Percentiles rank a stretch among this genome's conserved stretches.
These are phyloP conservation scores for Boechera stricta DNA, from an alignment of 345 rosid species.

Conservation along the genomic window DNA sequence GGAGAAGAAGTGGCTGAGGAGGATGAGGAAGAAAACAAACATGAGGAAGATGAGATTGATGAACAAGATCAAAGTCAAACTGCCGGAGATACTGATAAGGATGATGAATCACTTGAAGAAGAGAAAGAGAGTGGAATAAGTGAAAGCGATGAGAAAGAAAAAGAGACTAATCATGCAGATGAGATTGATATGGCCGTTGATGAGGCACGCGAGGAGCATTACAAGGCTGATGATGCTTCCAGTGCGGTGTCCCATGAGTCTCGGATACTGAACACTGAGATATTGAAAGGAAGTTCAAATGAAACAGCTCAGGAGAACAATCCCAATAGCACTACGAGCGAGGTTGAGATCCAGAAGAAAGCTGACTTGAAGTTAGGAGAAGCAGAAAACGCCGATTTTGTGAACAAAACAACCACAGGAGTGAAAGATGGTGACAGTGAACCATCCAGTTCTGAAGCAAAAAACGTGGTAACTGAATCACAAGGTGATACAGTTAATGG, in stretches of 20 bases:
- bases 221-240: slow-evolving; percentile 94
- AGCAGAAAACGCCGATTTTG: slow-evolving; percentile 29
- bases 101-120: slow-evolving; percentile 59
- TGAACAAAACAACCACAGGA: slow-evolving; percentile 42
- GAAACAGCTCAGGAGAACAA: slow-evolving; percentile 37
- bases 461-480: slow-evolving; percentile 38
- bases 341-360: slow-evolving; percentile 41
- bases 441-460: slow-evolving; percentile 33
- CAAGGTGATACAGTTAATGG: slow-evolving; percentile 44
- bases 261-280: slow-evolving; percentile 48
- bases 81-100: slow-evolving; percentile 53
- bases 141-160: slow-evolving; percentile 37
- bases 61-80: slow-evolving; percentile 57
- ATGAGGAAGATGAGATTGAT: slow-evolving; percentile 49
- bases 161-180: slow-evolving; percentile 48
- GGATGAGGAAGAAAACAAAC: slow-evolving; percentile 53
- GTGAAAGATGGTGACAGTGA: slow-evolving; percentile 41
- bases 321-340: slow-evolving; percentile 30
- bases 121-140: slow-evolving; percentile 49
- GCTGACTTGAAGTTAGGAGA: slow-evolving; percentile 44
- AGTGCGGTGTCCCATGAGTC: slow-evolving; percentile 91
- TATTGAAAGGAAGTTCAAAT: slow-evolving; percentile 51
- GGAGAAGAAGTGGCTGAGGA: slow-evolving; percentile 56
- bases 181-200: slow-evolving; percentile 50
- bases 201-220: slow-evolving; percentile 85